A percentile compares a stretch with the other conserved stretches of the same genome.
phyloP scores from a whole-genome alignment of 2,329 filamentous ascomycete species.

The Plectosphaerella sp. region DNA sequence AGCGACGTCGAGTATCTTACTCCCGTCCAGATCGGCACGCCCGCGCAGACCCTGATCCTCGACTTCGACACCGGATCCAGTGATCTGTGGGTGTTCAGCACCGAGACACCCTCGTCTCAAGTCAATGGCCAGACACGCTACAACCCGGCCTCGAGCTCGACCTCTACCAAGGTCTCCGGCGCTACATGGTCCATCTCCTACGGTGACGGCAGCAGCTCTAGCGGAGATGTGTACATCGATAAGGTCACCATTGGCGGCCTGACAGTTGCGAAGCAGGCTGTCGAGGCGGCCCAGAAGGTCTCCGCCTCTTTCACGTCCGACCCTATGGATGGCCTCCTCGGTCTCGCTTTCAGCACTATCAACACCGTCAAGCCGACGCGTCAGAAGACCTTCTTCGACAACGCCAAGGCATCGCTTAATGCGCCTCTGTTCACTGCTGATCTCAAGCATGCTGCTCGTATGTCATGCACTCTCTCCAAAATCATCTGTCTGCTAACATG shows the following conservation, averaged over 20 bases:
- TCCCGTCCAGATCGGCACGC: constrained; percentile 36
- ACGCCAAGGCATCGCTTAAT: constrained; percentile 9
- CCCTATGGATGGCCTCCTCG: constrained; percentile 56
- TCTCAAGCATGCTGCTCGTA: constrained; percentile 10
- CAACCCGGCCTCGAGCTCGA: constrained; percentile 19
- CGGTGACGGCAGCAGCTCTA: constrained; percentile 24
- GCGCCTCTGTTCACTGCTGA: constrained; percentile 11
- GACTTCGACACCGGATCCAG: constrained; percentile 43
- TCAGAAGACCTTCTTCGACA: constrained; percentile 21
- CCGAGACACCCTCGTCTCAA: constrained; percentile 15
- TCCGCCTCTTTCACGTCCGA: constrained; percentile 17
- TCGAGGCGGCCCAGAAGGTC: constrained; percentile 22
- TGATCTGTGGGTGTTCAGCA: constrained; percentile 32
- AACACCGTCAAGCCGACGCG: constrained; percentile 26
- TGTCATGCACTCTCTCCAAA: constrained; percentile 31
- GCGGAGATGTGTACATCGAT: constrained; percentile 25
- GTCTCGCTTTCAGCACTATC: constrained; percentile 55
- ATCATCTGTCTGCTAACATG: constrained; percentile 15
- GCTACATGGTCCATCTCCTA: constrained; percentile 24
- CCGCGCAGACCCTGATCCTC: constrained; percentile 35
- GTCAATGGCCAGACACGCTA: constrained; percentile 23
- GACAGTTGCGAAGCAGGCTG: constrained; percentile 20
- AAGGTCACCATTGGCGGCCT: constrained; percentile 22
- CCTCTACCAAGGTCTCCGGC: constrained; percentile 19
- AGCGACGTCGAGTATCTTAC: constrained; percentile 32